Base-by-base conservation (phyloP, 768 basidiomycete genomes). In the Agaricus blazei region DNA sequence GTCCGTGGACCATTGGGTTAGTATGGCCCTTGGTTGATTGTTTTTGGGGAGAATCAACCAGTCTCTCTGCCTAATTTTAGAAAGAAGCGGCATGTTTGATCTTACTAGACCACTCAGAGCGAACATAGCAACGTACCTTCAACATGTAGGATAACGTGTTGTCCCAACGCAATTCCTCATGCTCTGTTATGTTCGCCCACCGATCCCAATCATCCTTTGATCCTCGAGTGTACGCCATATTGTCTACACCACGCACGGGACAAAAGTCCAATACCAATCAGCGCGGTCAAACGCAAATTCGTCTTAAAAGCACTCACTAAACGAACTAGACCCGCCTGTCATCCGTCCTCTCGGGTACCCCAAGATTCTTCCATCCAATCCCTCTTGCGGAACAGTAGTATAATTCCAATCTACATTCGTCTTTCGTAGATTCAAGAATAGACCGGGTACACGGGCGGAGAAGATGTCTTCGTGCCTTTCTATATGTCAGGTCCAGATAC, bases 151-250 rank as follows among this genome's bases (percentile, higher is more conserved):
- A 64, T 15, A 65, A 51, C 15, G 72, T 58, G 4, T 53, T 59
- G 15, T 70, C 59, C 71, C 72, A 72, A 11, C 64, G 65, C 69
- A 70, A 72, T 0, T 64, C 66, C 1, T 54, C 38, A 51, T 72
- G 70, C 9, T 63, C 61, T 8, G 65, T 64, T 3, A 68, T 52
- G 14, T 44, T 46, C 11, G 68, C 68, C 58, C 62, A 68, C 4
- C 63, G 57, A 52, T 70, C 59, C 41, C 54, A 61, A 27, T 61
- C 60, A 38, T 51, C 47, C 26, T 44, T 58, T 42, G 52, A 58
- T 19, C 61, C 57, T n/a, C 57, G 49, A 4, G 67, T 68, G 48
- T 58, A 58, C 5, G 57, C 31, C 31, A 31, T 31, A 31, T 31
- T 31, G 9, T 31, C 31, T 31, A 31, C 31, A 31, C 4, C 5